Evolutionary conservation across 768 basidiomycete species (phyloP).

Genomic region (Rhizopogon roseolus): DNA sequence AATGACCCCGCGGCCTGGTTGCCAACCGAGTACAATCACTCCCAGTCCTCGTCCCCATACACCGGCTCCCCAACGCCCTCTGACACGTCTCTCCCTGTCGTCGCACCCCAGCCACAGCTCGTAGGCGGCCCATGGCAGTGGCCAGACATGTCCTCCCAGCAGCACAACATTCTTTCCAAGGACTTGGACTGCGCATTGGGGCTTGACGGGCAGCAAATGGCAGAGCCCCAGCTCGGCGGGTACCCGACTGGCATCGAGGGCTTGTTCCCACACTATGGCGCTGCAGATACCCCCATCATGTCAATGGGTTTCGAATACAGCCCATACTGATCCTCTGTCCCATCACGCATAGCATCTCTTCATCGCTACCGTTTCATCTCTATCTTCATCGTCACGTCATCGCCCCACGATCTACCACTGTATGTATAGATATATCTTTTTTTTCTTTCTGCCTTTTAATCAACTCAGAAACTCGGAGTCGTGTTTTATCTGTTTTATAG

Average conservation of each 20-base stretch:
- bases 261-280: background rate
- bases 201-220: background rate
- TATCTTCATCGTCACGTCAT: background rate
- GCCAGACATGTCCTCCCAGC: slow-evolving; percentile 8
- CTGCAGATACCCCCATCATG: background rate
- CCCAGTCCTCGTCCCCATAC: slow-evolving; percentile 35
- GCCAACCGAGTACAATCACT: slow-evolving; percentile 10
- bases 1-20: slow-evolving; percentile 8
- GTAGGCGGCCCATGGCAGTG: slow-evolving; percentile 11
- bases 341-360: too few relatives aligned
- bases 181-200: background rate
- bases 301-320: slow-evolving; percentile 1
- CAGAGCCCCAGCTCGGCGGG: background rate
- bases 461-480: background rate
- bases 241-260: slow-evolving; percentile 3
- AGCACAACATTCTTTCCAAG: background rate
- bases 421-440: slow-evolving; percentile 4
- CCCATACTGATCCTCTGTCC: background rate
- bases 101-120: slow-evolving; percentile 24
- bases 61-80: slow-evolving; percentile 36
- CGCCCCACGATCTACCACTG: background rate
- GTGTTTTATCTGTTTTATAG: background rate
- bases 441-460: background rate
- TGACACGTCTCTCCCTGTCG: slow-evolving; percentile 21
- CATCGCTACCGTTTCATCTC: background rate